These are phyloP conservation scores for Caloboletus inedulis DNA, from an alignment of 1,284 basidiomycete species.

Conservation along the genomic window DNA sequence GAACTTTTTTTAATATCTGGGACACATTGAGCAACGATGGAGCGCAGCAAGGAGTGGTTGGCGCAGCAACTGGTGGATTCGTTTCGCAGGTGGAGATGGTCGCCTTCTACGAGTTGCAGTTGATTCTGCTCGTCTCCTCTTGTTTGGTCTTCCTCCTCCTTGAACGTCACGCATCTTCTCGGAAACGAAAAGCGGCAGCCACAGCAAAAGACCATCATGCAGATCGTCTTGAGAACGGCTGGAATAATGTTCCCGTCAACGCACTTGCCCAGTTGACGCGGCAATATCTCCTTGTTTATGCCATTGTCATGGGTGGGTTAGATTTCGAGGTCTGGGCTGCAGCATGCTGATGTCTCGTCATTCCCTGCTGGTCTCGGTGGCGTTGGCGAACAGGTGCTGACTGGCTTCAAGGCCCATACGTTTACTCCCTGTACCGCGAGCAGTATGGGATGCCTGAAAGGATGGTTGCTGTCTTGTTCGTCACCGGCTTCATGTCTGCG, in stretches of 20 bases:
- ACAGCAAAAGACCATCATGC: slow-evolving; percentile 26
- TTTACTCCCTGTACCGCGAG: slow-evolving; percentile 69
- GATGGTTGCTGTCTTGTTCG: slow-evolving; percentile 64
- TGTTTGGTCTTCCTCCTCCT: slow-evolving; percentile 46
- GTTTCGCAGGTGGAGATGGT: slow-evolving; percentile 18
- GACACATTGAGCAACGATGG: not conserved
- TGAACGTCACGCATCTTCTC: slow-evolving; percentile 43
- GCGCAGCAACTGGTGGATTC: not conserved
- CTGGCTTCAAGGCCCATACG: slow-evolving; percentile 77
- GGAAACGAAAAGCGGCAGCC: slow-evolving; percentile 25
- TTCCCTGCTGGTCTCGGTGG: not conserved
- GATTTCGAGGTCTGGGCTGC: not conserved
- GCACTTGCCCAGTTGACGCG: slow-evolving; percentile 42
- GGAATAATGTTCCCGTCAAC: slow-evolving; percentile 20
- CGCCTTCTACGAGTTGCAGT: slow-evolving; percentile 53
- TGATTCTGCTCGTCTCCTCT: slow-evolving; percentile 42
- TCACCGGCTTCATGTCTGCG: slow-evolving; percentile 69
- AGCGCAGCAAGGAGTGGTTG: not conserved
- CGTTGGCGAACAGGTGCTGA: slow-evolving; percentile 52
- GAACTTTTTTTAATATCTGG: not conserved
- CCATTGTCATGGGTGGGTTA: slow-evolving; percentile 64
- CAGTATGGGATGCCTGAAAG: slow-evolving; percentile 64
- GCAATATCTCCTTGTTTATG: slow-evolving; percentile 66
- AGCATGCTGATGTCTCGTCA: slow-evolving; percentile 1
- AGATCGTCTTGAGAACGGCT: slow-evolving; percentile 38